Base-by-base conservation (phyloP, 495 filamentous ascomycete genomes). In the Niebla homalea region DNA sequence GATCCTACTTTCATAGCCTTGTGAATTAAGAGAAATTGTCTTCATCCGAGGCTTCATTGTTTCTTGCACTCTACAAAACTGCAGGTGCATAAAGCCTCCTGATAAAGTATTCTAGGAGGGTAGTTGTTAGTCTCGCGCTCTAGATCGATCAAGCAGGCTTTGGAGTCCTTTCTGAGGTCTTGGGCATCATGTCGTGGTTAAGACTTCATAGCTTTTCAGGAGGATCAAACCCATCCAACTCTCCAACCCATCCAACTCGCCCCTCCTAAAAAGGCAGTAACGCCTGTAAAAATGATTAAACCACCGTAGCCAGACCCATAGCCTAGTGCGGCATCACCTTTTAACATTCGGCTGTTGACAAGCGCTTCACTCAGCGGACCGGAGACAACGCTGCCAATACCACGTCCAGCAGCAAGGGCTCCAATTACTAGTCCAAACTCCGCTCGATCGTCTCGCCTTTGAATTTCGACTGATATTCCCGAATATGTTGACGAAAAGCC, bases 391-490 rank as follows among this genome's bases (percentile, higher is more conserved):
- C 76, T 78, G 3, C 82, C 83, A 46, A 89, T 70, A 5, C 83
- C 84, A 51, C 81, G 65, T 0, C 79, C 82, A 25, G 73, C 74
- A 25, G 76, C 73, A 47, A 86, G 56, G 35, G 79, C 69, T 2
- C 78, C 79, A 62, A 83, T 79, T 2, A 85, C 66, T 64, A 83
- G 70, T 3, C 74, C 73, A 1, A 76, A 70, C 32, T 82, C 76
- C 21, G 75, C 57, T 3, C 65, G 67, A 16, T 66, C 52, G 20
- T 70, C 66, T 36, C 66, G 64, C 48, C 58, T 52, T 52, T 73
- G 72, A 19, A 84, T 64, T 53, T 77, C 68, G 14, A 68, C 74
- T 46, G 81, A 75, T 22, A 81, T 69, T 1, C 80, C 84, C 0
- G 77, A 70, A 73, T 79, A 85, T 1, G 75, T 79, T 5, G 70